Evolutionary conservation across 2,329 filamentous ascomycete genomes (phyloP), one percentile per base, ranked within the genome.

Genomic region (Reticulascus tulasneorum): DNA sequence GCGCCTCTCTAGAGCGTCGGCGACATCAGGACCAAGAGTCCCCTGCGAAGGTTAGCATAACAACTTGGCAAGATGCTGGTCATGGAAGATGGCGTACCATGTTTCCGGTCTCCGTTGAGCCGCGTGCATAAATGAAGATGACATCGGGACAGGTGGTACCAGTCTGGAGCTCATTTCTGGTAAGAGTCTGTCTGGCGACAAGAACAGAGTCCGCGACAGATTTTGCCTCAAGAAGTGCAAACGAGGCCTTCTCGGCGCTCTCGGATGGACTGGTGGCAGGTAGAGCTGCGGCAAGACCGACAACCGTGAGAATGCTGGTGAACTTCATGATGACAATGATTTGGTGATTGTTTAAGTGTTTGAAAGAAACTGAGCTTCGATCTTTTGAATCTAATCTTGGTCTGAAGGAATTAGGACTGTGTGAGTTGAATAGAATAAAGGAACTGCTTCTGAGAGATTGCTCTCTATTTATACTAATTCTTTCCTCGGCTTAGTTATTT

Each of bases 101-200:
- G 48, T 66, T 66, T 21, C 62, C 62, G 6, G 38, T 7, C 45
- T 66, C 62, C 9, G 54, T 59, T 5, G 62, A 62, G 28, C 52
- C 62, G n/a, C 62, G 58, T 28, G 62, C 62, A 38, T 49, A 64
- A 50, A 66, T 56, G 48, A 63, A 56, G 46, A 66, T 64, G 29
- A 54, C 57, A 6, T 37, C 42, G 4, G 62, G 62, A 46, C 63
- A 66, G 12, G 46, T 43, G 29, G 38, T 50, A 20, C 57, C 58
- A 6, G 38, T 30, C 26, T 52, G 45, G 13, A 61, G 51, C 21
- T 60, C 57, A 22, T 52, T 50, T 21, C 47, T 44, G 7, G 47
- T 52, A 22, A 23, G 37, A 20, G 38, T 42, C 42, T 52, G 51
- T 17, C 51, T 47, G 25, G 35, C 31, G 16, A 29, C 27, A 18